phyloP scores from a whole-genome alignment of 1,284 basidiomycete species.

The Rhodotorula sp. region DNA sequence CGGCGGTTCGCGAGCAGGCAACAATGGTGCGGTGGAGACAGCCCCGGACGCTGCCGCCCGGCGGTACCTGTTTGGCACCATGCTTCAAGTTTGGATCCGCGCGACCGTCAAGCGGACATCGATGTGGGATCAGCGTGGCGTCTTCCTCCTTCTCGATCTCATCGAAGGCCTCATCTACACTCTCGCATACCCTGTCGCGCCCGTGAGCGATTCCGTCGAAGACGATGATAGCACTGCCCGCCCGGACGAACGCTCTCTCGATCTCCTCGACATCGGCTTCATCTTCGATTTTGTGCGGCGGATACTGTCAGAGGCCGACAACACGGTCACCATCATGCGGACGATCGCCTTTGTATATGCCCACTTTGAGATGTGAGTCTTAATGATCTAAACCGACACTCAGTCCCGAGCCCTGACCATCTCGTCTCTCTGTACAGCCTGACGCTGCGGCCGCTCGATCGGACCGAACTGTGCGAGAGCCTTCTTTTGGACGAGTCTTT shows the following conservation, averaged over 20 bases:
- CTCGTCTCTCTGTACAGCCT: conserved; percentile 44
- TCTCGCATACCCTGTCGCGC: conserved; percentile 40
- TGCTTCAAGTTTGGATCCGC: conserved; percentile 54
- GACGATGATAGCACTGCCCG: conserved; percentile 36
- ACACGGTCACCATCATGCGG: conserved; percentile 55
- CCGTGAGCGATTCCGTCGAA: conserved; percentile 48
- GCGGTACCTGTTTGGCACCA: conserved; percentile 51
- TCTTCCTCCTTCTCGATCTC: conserved; percentile 50
- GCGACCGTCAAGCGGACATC: conserved; percentile 53
- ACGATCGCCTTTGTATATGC: conserved; percentile 55
- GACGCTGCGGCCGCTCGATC: conserved; percentile 50
- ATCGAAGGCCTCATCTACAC: conserved; percentile 45
- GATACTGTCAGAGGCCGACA: conserved; percentile 54
- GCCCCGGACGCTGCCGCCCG: conserved; percentile 30
- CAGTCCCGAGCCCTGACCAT: not conserved
- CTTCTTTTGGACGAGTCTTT: conserved; percentile 52
- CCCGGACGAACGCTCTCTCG: conserved; percentile 32
- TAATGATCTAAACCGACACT: not conserved
- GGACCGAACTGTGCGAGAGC: conserved; percentile 52
- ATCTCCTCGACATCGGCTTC: conserved; percentile 52
- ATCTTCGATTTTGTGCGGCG: conserved; percentile 52
- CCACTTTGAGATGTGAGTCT: conserved; percentile 52
- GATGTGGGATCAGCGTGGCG: conserved; percentile 54
- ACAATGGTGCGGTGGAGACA: conserved; percentile 4
- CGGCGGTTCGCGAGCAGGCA: conserved; percentile 41